phyloP scores from a whole-genome alignment of 2,329 filamentous ascomycete genomes.

The Fusarium citri region DNA sequence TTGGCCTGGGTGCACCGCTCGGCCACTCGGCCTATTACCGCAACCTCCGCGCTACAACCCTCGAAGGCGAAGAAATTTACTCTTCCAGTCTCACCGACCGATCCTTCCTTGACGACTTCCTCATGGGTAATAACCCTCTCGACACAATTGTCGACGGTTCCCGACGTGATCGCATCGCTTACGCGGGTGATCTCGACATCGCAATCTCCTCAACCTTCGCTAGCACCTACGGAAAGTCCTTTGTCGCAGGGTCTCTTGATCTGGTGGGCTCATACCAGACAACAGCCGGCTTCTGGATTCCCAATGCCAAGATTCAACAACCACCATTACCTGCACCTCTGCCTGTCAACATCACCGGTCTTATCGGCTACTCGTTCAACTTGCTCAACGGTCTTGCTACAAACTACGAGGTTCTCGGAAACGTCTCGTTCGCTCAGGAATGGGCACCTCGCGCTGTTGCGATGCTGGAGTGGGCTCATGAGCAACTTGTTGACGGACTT shows the following conservation, averaged over 20 bases:
- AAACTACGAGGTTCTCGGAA: not conserved
- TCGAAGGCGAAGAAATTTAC: not conserved
- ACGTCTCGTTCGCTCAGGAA: fast-evolving
- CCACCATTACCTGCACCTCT: fast-evolving
- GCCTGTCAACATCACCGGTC: not conserved
- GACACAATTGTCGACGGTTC: constrained; percentile 3
- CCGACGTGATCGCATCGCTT: not conserved
- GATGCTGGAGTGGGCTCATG: constrained; percentile 4
- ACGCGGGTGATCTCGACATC: not conserved
- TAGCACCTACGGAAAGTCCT: constrained; percentile 3
- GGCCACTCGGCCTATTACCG: not conserved
- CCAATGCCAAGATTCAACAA: constrained; percentile 5
- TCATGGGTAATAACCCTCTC: not conserved
- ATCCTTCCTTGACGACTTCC: not conserved
- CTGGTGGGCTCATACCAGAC: not conserved
- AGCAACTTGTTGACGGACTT: fast-evolving
- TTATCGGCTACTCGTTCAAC: not conserved
- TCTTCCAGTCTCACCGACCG: not conserved
- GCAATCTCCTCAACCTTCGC: not conserved
- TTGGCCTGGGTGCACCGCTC: not conserved
- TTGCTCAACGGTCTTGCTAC: not conserved
- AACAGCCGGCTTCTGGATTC: not conserved
- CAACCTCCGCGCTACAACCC: not conserved
- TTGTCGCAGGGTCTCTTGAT: not conserved
- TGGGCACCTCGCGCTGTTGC: not conserved